Evolutionary conservation across 2,329 filamentous ascomycete species (phyloP).

Genomic region (Coniella lustricola): DNA sequence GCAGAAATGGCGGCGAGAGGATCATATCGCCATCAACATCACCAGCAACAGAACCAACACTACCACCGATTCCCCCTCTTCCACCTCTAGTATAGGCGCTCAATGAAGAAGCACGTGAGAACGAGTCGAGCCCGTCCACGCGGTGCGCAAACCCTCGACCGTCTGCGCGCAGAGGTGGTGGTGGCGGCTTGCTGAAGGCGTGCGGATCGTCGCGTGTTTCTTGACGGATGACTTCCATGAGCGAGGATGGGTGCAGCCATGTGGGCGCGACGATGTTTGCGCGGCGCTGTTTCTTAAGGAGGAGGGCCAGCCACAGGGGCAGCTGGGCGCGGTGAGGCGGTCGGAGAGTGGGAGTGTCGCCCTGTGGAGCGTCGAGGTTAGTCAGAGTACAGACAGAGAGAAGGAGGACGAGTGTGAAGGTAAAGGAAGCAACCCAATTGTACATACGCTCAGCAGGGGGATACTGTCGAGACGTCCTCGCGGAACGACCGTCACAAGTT

Average conservation of each 20-base stretch:
- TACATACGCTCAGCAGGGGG: slow-evolving; percentile 76
- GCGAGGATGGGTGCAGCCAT: slow-evolving; percentile 74
- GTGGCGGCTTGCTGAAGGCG: slow-evolving; percentile 71
- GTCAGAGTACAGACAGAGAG: not conserved
- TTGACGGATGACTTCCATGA: slow-evolving; percentile 69
- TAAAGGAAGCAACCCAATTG: no score
- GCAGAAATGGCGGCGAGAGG: slow-evolving; percentile 69
- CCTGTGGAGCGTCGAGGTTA: no score
- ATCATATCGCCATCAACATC: slow-evolving; percentile 24
- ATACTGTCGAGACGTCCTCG: slow-evolving; percentile 84
- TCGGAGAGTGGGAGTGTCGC: slow-evolving; percentile 65
- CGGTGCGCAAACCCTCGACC: slow-evolving; percentile 35
- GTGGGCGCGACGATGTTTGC: slow-evolving; percentile 87
- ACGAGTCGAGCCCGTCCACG: slow-evolving; percentile 15
- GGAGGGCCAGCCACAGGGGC: slow-evolving; percentile 89
- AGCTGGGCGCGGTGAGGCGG: slow-evolving; percentile 75
- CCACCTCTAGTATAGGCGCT: no score
- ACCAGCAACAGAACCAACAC: not conserved
- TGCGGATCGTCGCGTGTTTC: slow-evolving; percentile 67
- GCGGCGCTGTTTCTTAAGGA: slow-evolving; percentile 88
- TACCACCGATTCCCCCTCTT: no score
- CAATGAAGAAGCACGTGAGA: no score
- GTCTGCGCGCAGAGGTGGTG: slow-evolving; percentile 49
- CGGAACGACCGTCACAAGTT: slow-evolving; percentile 85
- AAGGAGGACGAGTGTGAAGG: not conserved